Evolutionary conservation across 768 basidiomycete species (phyloP).

Genomic region (Trichaptum fuscoviolaceum): DNA sequence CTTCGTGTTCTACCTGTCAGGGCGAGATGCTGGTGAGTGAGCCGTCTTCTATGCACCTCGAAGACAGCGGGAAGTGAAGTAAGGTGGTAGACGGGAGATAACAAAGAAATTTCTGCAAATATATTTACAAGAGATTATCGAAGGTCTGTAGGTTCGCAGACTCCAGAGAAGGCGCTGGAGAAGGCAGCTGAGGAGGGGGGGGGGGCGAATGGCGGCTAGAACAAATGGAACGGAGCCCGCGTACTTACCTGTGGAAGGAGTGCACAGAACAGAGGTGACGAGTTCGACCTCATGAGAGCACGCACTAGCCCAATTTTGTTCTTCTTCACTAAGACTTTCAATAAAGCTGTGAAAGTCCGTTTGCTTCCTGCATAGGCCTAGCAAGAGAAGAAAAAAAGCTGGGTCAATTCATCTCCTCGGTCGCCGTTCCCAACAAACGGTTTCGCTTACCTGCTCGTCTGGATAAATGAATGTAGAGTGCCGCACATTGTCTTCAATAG

Average conservation of each 20-base stretch:
- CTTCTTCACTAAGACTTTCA: conserved; percentile 78
- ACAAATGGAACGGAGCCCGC: neutral
- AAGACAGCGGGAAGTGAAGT: neutral
- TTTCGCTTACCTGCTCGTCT: conserved; percentile 65
- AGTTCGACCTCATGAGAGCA: conserved; percentile 60
- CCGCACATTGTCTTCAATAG: conserved; percentile 87
- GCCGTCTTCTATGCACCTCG: neutral
- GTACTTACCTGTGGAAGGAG: conserved; percentile 74
- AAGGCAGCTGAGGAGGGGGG: neutral
- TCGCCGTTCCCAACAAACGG: neutral
- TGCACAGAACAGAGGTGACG: conserved; percentile 75
- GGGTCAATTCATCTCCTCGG: neutral
- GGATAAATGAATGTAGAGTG: conserved; percentile 92
- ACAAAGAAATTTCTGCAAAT: neutral
- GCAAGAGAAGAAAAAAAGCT: conserved; percentile 12
- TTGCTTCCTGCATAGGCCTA: conserved; percentile 86
- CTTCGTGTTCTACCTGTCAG: conserved; percentile 59
- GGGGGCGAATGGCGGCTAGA: neutral
- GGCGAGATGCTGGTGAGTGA: neutral
- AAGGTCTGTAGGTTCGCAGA: neutral
- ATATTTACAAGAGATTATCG: conserved; percentile 1
- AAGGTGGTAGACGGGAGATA: neutral
- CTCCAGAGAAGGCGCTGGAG: neutral
- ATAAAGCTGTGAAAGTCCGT: conserved; percentile 82
- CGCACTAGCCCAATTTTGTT: conserved; percentile 78